Base-by-base conservation (phyloP, 2,329 filamentous ascomycete species). In the Hypoxylon sp. region DNA sequence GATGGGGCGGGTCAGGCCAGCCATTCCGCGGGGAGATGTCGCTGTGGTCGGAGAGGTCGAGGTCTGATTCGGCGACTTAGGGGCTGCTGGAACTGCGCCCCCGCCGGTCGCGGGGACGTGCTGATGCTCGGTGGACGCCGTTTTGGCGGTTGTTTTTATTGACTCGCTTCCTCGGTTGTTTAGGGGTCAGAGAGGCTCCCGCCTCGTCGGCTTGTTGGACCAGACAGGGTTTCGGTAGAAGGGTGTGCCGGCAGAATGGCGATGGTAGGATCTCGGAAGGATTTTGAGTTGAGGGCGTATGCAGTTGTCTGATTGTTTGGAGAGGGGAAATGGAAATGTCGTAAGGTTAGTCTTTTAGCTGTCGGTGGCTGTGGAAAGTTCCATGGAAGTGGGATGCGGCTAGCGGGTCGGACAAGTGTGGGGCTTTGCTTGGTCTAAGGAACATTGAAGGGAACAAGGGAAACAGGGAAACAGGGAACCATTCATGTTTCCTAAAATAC, bases 1-100 rank as follows among this genome's bases (percentile, higher is more conserved):
- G 77, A 86, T 87, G 74, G 86, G 85, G 68, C 84, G 81, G 74
- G 85, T 84, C 69, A 79, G 70, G 71, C 76, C 75, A 65, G 73
- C 72, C 73, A 76, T 77, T 57, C 75, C 75, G 58, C 75, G 73
- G 2, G 74, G 73, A 29, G 70, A 71, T 15, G 47, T 63, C 3
- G 62, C n/a, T 24, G 62, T 52, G 31, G 64, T 37, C 29, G 60
- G 51, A 46, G 65, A 39, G 44, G 32, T 10, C 31, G 67, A 19
- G 17, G 61, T 68, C 57, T 69, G 50, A 60, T 68, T 55, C 24
- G 74, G 71, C 51, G 74, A 71, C 58, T 72, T 74, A 53, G 74
- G 72, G 57, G 74, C 63, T 66, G 67, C 65, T 69, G 48, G 67
- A 56, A 68, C 58, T 47, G 61, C 54, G 64, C 50, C 68, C 57